Percentiles rank a stretch among this genome's conserved stretches.
Evolutionary conservation across 345 rosid species (phyloP).

Genomic region (Leavenworthia alabamica): DNA sequence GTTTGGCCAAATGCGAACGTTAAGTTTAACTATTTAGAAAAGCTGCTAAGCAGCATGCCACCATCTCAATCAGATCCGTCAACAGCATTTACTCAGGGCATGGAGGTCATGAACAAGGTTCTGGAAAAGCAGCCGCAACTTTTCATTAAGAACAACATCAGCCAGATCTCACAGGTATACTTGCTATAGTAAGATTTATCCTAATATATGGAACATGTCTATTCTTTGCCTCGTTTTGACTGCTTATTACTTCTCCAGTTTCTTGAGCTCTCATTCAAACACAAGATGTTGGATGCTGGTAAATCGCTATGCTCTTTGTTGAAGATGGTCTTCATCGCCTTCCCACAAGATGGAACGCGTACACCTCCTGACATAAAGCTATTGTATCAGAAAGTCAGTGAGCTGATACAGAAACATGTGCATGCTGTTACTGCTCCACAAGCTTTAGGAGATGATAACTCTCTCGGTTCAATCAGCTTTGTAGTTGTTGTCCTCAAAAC

Average conservation of each 20-base stretch:
- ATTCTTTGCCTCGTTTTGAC: constrained; percentile 10
- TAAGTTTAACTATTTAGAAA: constrained; percentile 89
- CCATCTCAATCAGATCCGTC: constrained; percentile 97
- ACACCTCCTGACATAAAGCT: constrained; percentile 66
- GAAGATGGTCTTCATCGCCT: constrained; percentile 90
- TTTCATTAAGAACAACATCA: constrained; percentile 81
- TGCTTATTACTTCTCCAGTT: constrained; percentile 48
- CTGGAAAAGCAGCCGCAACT: constrained; percentile 94
- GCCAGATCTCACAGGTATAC: constrained; percentile 85
- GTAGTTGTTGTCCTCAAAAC: constrained; percentile 81
- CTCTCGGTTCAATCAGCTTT: constrained; percentile 70
- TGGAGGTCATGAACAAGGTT: constrained; percentile 97
- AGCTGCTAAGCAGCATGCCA: constrained; percentile 73
- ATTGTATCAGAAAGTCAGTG: constrained; percentile 77
- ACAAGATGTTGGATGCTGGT: constrained; percentile 90
- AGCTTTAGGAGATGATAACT: constrained; percentile 62
- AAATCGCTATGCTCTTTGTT: constrained; percentile 83
- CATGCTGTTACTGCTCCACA: constrained; percentile 52
- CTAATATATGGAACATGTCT: constrained; percentile 4
- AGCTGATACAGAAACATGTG: constrained; percentile 77
- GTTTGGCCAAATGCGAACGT: constrained; percentile 98
- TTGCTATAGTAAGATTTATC: constrained; percentile 7
- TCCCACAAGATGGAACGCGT: constrained; percentile 60
- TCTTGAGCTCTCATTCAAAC: constrained; percentile 91
- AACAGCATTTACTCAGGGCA: constrained; percentile 88